Conservation (phyloP, 805 yeast species). For the Cyberlindnera veronae region DNA sequence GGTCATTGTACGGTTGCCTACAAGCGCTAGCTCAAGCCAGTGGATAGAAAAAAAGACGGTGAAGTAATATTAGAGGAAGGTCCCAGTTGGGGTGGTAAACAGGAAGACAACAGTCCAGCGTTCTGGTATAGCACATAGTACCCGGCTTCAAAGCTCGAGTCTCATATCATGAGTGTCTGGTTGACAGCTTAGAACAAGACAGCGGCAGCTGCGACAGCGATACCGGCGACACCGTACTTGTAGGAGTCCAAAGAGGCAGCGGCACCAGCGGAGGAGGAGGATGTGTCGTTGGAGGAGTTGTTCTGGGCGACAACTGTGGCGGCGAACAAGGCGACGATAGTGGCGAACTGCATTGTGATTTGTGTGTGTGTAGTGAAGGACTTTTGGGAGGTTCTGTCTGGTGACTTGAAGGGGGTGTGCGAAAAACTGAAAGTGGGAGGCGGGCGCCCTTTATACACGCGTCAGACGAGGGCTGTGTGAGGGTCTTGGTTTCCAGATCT, state of each 20-base stretch:
- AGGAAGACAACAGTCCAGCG: background rate
- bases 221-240: slow-evolving; percentile 13
- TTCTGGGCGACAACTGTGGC: slow-evolving; percentile 15
- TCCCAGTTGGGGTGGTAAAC: no score
- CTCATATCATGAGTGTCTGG: background rate
- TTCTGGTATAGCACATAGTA: no score
- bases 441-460: no score
- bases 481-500: no score
- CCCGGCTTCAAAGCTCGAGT: background rate
- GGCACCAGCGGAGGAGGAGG: slow-evolving; percentile 8
- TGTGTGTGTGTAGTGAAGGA: background rate
- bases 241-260: slow-evolving; percentile 17
- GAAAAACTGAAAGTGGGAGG: no score
- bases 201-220: slow-evolving; percentile 19
- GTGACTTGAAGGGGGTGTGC: no score
- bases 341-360: slow-evolving; percentile 12
- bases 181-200: slow-evolving; percentile 8
- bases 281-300: slow-evolving; percentile 12
- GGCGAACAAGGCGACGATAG: slow-evolving; percentile 15
- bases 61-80: no score
- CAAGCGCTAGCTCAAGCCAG: no score
- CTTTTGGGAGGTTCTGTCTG: no score
- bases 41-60: no score
- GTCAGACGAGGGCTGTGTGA: no score
- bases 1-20: no score